Evolutionary conservation across 768 basidiomycete species (phyloP).

Genomic region (Termitomyces heimii): DNA sequence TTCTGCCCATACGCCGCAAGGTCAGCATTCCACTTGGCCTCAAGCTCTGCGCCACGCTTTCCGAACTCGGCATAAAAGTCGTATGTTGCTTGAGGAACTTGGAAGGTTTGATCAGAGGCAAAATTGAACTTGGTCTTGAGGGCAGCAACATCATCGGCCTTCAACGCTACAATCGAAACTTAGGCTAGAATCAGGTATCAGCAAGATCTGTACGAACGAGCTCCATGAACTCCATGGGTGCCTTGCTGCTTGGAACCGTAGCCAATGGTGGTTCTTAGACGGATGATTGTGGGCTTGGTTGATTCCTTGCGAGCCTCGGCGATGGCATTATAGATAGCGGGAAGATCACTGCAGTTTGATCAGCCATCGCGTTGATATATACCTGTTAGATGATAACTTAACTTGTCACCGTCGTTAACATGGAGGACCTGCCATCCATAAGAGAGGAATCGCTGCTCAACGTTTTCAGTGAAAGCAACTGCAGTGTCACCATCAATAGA

Average conservation of each 20-base stretch:
- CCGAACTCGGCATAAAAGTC: constrained; percentile 61
- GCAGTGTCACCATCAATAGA: constrained; percentile 94
- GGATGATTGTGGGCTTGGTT: constrained; percentile 83
- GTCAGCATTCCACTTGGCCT: constrained; percentile 68
- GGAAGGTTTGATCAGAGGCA: constrained; percentile 70
- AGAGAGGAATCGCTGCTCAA: constrained; percentile 78
- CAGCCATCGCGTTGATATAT: not conserved
- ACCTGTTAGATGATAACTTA: constrained; percentile 24
- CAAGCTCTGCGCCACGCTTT: constrained; percentile 66
- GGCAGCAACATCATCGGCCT: constrained; percentile 82
- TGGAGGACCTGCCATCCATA: constrained; percentile 94
- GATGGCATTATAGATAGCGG: constrained; percentile 73
- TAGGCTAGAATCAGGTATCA: not conserved
- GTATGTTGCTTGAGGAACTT: constrained; percentile 70
- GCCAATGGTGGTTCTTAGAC: constrained; percentile 86
- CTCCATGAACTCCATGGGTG: constrained; percentile 90
- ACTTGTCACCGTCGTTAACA: constrained; percentile 74
- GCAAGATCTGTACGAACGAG: constrained; percentile 53
- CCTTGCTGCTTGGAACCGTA: constrained; percentile 92
- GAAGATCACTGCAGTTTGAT: constrained; percentile 54
- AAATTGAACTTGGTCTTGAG: constrained; percentile 85
- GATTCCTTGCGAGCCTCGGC: constrained; percentile 69
- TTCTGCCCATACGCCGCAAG: constrained; percentile 66
- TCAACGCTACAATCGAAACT: constrained; percentile 54
- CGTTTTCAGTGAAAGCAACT: constrained; percentile 92